phyloP scores from a whole-genome alignment of 2,329 filamentous ascomycete genomes.

The Curvularia sp. region DNA sequence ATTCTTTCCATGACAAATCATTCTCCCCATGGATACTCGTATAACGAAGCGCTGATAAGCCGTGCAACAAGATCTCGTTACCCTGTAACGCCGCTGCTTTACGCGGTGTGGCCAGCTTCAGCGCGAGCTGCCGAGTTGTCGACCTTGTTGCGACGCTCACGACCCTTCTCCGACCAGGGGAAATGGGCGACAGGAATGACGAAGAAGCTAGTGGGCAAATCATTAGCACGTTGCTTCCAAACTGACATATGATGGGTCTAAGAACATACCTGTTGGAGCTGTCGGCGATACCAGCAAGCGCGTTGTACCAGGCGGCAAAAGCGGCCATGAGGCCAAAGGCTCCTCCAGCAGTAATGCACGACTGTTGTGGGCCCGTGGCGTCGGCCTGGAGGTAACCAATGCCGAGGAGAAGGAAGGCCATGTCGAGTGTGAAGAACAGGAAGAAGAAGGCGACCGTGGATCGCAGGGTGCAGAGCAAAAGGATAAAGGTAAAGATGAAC shows the following conservation, averaged over 20 bases:
- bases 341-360: conserved; percentile 61
- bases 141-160: conserved; percentile 48
- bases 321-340: conserved; percentile 62
- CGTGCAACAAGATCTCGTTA: background rate
- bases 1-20: conserved; percentile 1
- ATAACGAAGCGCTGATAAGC: background rate
- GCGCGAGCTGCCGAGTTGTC: conserved; percentile 50
- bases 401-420: conserved; percentile 66
- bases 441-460: conserved; percentile 66
- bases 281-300: conserved; percentile 63
- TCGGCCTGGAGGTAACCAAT: conserved; percentile 60
- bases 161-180: conserved; percentile 75
- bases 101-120: conserved; percentile 15
- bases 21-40: background rate
- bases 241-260: background rate
- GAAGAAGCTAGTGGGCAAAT: conserved; percentile 73
- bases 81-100: background rate
- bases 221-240: conserved; percentile 16
- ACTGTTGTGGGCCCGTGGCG: conserved; percentile 51
- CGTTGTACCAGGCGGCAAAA: conserved; percentile 64
- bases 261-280: conserved; percentile 56
- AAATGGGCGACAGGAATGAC: conserved; percentile 91
- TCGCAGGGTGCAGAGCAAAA: conserved; percentile 63
- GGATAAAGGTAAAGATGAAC: conserved; percentile 66
- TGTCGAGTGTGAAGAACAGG: conserved; percentile 65